Percentiles rank a stretch among this genome's conserved stretches.
Conservation (phyloP, 768 basidiomycete genomes). For the Udeniomyces megalosporus region DNA sequence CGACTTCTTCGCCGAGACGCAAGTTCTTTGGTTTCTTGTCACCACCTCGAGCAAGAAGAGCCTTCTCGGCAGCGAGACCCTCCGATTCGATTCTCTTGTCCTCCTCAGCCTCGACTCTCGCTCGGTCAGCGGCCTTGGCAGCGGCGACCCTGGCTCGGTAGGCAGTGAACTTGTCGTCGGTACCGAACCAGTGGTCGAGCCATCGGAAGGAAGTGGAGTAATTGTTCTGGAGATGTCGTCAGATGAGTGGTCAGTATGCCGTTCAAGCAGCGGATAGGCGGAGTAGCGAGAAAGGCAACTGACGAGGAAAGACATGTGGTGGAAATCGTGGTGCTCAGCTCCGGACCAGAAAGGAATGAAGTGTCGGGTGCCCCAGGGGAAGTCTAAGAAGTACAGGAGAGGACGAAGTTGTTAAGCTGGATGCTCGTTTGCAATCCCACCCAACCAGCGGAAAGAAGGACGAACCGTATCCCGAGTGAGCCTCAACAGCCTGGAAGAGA, state of each 20-base stretch:
- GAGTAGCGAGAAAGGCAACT: neutral
- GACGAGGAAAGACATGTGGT: conserved; percentile 54
- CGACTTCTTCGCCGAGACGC: conserved; percentile 4
- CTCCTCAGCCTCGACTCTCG: conserved; percentile 9
- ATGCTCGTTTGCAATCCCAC: neutral
- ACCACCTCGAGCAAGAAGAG: conserved; percentile 7
- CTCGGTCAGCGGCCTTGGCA: conserved; percentile 29
- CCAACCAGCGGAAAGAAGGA: neutral
- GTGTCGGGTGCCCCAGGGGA: conserved; percentile 92
- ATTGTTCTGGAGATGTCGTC: conserved; percentile 49
- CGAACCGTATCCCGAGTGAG: conserved; percentile 78
- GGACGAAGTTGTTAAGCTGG: too few species aligned
- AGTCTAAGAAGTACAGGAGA: conserved; percentile 39
- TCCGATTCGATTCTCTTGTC: conserved; percentile 17
- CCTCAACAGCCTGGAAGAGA: conserved; percentile 92
- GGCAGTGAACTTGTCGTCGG: conserved; percentile 53
- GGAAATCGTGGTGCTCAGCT: conserved; percentile 95
- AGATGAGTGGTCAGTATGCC: neutral
- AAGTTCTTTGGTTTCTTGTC: conserved; percentile 3
- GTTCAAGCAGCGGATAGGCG: neutral
- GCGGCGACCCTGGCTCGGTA: conserved; percentile 54
- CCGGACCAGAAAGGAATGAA: conserved; percentile 92
- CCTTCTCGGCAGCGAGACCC: conserved; percentile 12
- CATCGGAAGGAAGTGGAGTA: conserved; percentile 23
- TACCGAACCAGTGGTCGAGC: conserved; percentile 66